Evolutionary conservation across 768 basidiomycete genomes (phyloP), one percentile per base, ranked within the genome.

Genomic region (Collybiopsis luxurians): DNA sequence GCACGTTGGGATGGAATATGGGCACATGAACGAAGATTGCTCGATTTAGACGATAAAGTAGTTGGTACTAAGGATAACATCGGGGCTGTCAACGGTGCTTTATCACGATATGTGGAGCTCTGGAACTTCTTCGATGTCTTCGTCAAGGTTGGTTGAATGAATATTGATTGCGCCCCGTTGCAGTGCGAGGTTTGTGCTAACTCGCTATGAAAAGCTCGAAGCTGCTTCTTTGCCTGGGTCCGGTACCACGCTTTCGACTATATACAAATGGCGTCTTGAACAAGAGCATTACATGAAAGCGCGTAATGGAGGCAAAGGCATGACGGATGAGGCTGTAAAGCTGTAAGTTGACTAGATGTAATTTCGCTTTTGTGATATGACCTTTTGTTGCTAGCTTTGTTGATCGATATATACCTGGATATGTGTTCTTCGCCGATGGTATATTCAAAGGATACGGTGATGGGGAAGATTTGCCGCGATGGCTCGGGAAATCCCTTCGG

Each of bases 321-420:
- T 98, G 96, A 77, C 85, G 0, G 94, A 96, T 64, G 84, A 80
- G 5, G 75, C 70, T 23, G 80, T 82, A 71, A 95, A 77, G 83
- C 86, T 62, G 86, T 85, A 63, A 39, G 52, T 56, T 55, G 57
- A 64, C 39, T 13, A 34, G 43, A 34, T 15, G 23, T 11, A 27
- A 17, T 45, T 13, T 43, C n/a, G 52, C 21, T 27, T 38, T 45
- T 60, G 38, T 55, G 48, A 58, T 23, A 49, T 57, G 46, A 50
- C 21, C 2, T 39, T 27, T 27, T 53, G 4, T 21, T 40, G 24
- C 34, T 65, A 92, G 90, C 34, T 96, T 96, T 66, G 85, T 95
- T 5, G 90, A 94, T 69, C 85, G 95, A 3, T 97, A 97, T 69
- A 94, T 98, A 62, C 95, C 95, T 1, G 92, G 90, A 2, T 98